Base-by-base conservation (phyloP, 805 yeast genomes). In the Komagataella pseudopastoris region DNA sequence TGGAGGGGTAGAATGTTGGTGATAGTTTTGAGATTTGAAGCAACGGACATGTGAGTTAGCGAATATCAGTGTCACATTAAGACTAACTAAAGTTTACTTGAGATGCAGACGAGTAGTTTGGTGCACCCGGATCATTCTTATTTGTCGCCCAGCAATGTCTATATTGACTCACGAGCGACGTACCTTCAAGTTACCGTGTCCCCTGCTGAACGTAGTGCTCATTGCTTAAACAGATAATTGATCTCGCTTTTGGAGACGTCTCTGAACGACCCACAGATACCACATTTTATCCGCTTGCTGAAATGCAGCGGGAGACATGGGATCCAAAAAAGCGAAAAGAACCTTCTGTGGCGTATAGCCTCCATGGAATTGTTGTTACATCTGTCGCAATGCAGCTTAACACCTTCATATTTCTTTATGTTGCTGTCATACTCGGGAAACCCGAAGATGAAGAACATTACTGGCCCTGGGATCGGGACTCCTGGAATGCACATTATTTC, bases 301-400 rank as follows among this genome's bases (percentile, higher is more conserved):
- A 55, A 58, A 44, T 55, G 55, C 23, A 61, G 51, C 10, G 66
- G 66, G 6, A 63, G 49, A 10, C 59, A 6, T 7, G 66, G 66
- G 22, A 63, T 52, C 48, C 57, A 60, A 46, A 58, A 63, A n/a
- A 63, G 47, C 8, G 62, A 52, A 39, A 63, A 53, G 46, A 57
- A 63, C 39, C 54, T 55, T 47, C 49, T 50, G 46, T 57, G 57
- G 50, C 60, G 56, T 17, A 60, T 52, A 20, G 54, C 57, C 18
- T 49, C 47, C 63, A 63, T 59, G 4, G 63, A 54, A 8, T 52
- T 49, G 55, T 63, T 63, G 48, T 63, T 64, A 49, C 66, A 63
- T 46, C 57, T 50, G 23, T 59, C 60, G 49, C 66, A 63, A 36
- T 55, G 53, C 18, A 58, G 56, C 6, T 50, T 54, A 17, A 30